Evolutionary conservation across 2,329 filamentous ascomycete species (phyloP), one percentile per base, ranked within the genome.

Genomic region (Aspergillus phoenicis): DNA sequence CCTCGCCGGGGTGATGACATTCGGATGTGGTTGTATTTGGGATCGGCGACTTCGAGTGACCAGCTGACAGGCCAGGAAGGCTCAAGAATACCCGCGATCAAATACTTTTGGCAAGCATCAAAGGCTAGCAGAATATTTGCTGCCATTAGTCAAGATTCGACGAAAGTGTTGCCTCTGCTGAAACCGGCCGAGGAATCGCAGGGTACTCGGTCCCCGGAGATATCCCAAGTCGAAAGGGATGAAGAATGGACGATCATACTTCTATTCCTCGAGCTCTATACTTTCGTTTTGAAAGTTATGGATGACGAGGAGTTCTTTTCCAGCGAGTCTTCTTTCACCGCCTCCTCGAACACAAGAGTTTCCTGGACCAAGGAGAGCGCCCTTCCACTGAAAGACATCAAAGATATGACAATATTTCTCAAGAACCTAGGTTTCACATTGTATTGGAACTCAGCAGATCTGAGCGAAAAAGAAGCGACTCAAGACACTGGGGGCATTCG

Each of bases 271-370:
- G 95, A 99, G 70, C 84, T 99, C 0, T 99, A 97, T 73, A 92
- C 90, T 2, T 98, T 98, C 73, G 87, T 97, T 2, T 81, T 98
- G 11, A 90, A 95, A 68, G 87, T 98, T 36, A 96, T 94, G 73
- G 95, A 99, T 68, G 95, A 99, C 65, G 94, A 98, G 66, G 95
- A 99, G 69, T 99, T 99, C 72, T 90, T 96, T 63, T 85, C 87
- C 59, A 83, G 83, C 58, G 78, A 85, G 63, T 78, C 75, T 41
- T 79, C 81, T 26, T 66, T 78, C 20, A 67, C 75, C n/a, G 72
- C 79, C 73, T 28, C 78, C 74, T 24, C 80, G 69, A 58, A 84
- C 81, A 55, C 82, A 80, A 57, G 82, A 84, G 64, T 83, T 82
- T 75, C 82, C 78, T 63, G 89, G 75, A 80, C 78, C 8, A 80